Percentiles rank a stretch among this genome's conserved stretches.
phyloP scores from a whole-genome alignment of 805 yeast genomes.

The Ogataea siamensis region DNA sequence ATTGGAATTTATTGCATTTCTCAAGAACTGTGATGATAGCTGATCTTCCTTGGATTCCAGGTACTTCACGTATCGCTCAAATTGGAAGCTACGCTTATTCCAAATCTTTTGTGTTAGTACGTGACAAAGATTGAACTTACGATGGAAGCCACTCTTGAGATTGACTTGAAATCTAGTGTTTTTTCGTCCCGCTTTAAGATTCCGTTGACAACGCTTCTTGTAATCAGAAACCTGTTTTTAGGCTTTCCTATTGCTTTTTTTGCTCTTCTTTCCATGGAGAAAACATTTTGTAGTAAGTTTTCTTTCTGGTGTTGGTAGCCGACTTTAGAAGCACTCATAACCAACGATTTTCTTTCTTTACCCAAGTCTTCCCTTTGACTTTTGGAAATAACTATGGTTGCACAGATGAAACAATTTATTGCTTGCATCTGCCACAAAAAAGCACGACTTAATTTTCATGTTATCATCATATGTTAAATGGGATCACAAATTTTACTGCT shows the following conservation, averaged over 20 bases:
- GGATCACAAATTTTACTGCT: no score
- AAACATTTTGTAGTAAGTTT: no score
- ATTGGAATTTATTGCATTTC: not conserved
- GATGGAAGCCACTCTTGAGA: constrained; percentile 17
- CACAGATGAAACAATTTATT: constrained; percentile 6
- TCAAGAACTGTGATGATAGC: not conserved
- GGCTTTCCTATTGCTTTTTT: constrained; percentile 11
- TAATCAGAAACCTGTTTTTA: constrained; percentile 19
- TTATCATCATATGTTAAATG: no score
- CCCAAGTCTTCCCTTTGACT: not conserved
- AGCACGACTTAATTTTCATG: no score
- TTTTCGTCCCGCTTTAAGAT: constrained; percentile 2
- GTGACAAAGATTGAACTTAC: constrained; percentile 10
- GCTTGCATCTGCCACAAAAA: constrained; percentile 1
- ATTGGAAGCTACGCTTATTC: constrained; percentile 4
- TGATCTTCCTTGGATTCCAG: constrained; percentile 10
- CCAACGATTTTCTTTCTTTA: not conserved
- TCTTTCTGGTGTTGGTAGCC: not conserved
- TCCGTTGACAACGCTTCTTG: constrained; percentile 16
- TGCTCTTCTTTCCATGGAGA: constrained; percentile 1
- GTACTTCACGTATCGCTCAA: constrained; percentile 13
- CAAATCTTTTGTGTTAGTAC: constrained; percentile 12
- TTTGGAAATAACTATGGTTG: constrained; percentile 2
- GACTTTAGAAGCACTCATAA: no score
- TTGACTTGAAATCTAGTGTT: constrained; percentile 4